Conservation (phyloP, 1,284 basidiomycete genomes). For the Ganoderma leucocontextum region DNA sequence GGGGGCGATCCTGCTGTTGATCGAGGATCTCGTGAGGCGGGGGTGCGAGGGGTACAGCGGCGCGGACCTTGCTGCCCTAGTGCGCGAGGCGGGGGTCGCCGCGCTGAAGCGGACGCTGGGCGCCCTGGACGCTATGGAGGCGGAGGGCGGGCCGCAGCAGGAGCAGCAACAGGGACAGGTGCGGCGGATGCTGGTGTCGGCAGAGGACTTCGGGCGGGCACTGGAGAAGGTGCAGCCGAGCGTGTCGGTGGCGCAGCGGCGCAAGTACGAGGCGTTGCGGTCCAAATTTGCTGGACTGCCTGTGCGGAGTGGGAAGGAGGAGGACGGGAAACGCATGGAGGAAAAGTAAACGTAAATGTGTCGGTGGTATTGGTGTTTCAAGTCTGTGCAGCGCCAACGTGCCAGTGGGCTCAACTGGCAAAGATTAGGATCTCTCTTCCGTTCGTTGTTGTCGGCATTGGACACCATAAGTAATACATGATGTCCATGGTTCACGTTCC, state of each 20-base stretch:
- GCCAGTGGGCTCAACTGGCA: background rate
- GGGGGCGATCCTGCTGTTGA: conserved; percentile 40
- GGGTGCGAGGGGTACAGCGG: conserved; percentile 89
- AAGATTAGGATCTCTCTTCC: background rate
- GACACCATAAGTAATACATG: too few relatives aligned
- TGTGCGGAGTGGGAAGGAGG: conserved; percentile 54
- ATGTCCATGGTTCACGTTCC: too few relatives aligned
- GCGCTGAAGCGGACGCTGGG: conserved; percentile 82
- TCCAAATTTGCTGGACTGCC: conserved; percentile 79
- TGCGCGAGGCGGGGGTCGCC: conserved; percentile 89
- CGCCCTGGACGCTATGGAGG: conserved; percentile 64
- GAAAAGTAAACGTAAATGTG: background rate
- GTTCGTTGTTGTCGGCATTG: background rate
- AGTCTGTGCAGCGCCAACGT: too few relatives aligned
- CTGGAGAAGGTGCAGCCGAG: conserved; percentile 88
- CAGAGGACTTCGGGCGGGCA: conserved; percentile 79
- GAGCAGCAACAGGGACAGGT: conserved; percentile 17
- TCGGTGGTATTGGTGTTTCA: background rate
- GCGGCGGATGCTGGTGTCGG: conserved; percentile 53
- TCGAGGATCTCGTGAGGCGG: conserved; percentile 63
- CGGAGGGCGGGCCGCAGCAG: conserved; percentile 27
- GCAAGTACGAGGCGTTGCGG: conserved; percentile 82
- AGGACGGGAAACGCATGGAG: conserved; percentile 4
- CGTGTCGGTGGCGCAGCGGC: conserved; percentile 83
- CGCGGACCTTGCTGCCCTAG: conserved; percentile 87